Base-by-base conservation (phyloP, 768 basidiomycete species). In the Paxillus ammoniavirescens region DNA sequence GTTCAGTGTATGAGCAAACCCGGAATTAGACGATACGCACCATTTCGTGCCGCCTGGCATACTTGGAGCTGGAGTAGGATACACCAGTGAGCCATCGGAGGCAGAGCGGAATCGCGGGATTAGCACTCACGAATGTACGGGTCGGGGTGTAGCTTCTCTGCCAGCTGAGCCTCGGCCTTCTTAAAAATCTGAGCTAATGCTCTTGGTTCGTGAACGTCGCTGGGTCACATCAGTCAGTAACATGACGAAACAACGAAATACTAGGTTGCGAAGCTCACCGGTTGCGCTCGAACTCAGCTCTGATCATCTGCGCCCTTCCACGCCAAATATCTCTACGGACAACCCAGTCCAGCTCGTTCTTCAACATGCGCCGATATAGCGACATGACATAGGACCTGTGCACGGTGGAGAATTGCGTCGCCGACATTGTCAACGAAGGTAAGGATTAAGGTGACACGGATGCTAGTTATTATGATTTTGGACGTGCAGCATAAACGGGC, bases 31-130 rank as follows among this genome's bases (percentile, higher is more conserved):
- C 40, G 30, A 50, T 14, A 81, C 87, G 62, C 64, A 95, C 94
- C 94, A 98, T 74, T 96, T 97, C n/a, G 93, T 93, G 54, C 95
- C 95, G 53, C 89, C 93, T 44, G 93, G 92, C 69, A 85, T 89
- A 38, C 80, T 65, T 44, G 94, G 81, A 54, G 87, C 95, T 98
- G 56, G 38, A 59, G 17, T 13, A 18, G 1, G 45, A 18, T 41
- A 47, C 17, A 8, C 42, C 28, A 42, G 36, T 55, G 37, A 57
- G 51, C 48, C 40, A 45, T 21, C 38, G 31, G 31, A 48, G 47
- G 44, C 10, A 52, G 37, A 26, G 49, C 38, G 21, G 13, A 37
- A 18, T 15, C 2, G 26, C 10, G 33, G 18, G 13, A 2, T 6
- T 15, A n/a, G 38, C 18, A 85, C 93, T 75, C 71, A 98, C 95